Percentiles rank a stretch among this genome's conserved stretches.
These are phyloP conservation scores for Gossypium aridum DNA, from an alignment of 441 rosid genomes.

Conservation along the genomic window DNA sequence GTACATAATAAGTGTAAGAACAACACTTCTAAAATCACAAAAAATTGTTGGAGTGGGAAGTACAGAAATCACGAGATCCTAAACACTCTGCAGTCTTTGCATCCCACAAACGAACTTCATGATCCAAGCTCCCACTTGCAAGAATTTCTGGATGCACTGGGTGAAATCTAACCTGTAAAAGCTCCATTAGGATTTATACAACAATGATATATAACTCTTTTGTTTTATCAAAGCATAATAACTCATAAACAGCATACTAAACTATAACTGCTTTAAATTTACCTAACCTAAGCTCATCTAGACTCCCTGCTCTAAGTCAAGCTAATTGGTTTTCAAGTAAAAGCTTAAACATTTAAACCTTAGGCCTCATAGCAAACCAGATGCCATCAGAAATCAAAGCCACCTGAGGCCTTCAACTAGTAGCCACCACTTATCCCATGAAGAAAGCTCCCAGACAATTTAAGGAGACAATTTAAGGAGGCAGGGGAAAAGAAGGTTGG, in stretches of 20 bases:
- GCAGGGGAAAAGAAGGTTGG: neutral
- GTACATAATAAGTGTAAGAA: neutral
- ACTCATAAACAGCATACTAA: neutral
- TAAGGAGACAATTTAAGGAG: neutral
- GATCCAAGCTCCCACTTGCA: conserved; percentile 98
- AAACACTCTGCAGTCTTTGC: conserved; percentile 70
- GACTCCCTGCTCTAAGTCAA: neutral
- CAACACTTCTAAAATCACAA: neutral
- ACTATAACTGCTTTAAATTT: neutral
- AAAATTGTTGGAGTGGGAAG: conserved; percentile 19
- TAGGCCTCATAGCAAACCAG: neutral
- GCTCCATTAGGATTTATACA: conserved; percentile 18
- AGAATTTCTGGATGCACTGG: conserved; percentile 68
- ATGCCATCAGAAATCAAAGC: neutral
- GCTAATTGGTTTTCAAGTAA: neutral
- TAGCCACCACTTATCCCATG: neutral
- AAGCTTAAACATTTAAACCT: neutral
- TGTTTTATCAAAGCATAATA: neutral
- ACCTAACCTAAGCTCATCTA: neutral
- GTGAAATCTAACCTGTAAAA: conserved; percentile 86
- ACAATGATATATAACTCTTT: neutral
- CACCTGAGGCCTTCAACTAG: neutral
- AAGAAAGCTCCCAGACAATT: neutral
- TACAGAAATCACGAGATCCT: conserved; percentile 82
- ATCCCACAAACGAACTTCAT: conserved; percentile 84